Evolutionary conservation across 1,139 yeast genomes (phyloP), one percentile per base, ranked within the genome.

Genomic region (Kodamaea alishanica): DNA sequence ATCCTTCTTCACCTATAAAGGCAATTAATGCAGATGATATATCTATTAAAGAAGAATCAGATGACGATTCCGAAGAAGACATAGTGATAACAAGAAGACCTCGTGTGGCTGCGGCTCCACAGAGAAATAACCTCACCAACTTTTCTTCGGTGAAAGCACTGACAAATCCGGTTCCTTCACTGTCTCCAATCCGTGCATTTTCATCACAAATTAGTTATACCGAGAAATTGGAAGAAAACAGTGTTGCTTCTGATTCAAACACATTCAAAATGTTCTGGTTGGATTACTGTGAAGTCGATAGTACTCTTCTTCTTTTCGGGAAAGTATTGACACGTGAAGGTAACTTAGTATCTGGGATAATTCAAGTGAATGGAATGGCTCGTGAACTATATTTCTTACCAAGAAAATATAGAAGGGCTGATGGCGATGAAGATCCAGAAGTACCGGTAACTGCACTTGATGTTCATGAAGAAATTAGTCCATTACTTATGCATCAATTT

Each of bases 301-400:
- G 75, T 47, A 65, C 81, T 0, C 63, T 94, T 32, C 64, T 88
- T 11, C 68, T 92, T n/a, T 92, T 85, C 57, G 99, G 99, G 38
- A 89, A 89, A 55, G 73, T 83, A 7, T 66, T 71, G 45, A 73
- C 89, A 5, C 68, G 70, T 24, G 80, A 81, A 39, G 81, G 78
- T 1, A 67, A 70, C 10, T 60, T 75, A 28, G 85, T 82, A 3
- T 85, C 96, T 2, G 88, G 87, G 12, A 81, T 88, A 64, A 79
- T 90, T 10, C 92, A 87, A 54, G 67, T 92, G 11, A 77, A 75
- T 40, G 88, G 87, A 3, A 60, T 90, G 43, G 64, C 72, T 47
- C 77, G 94, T 49, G 90, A 87, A 51, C 61, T 92, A 22, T 89
- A 71, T 60, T 83, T 90, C 51, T 67, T 90, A 43, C 97, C 98